phyloP scores from a whole-genome alignment of 306 rosid species.

The Rosa persica region DNA sequence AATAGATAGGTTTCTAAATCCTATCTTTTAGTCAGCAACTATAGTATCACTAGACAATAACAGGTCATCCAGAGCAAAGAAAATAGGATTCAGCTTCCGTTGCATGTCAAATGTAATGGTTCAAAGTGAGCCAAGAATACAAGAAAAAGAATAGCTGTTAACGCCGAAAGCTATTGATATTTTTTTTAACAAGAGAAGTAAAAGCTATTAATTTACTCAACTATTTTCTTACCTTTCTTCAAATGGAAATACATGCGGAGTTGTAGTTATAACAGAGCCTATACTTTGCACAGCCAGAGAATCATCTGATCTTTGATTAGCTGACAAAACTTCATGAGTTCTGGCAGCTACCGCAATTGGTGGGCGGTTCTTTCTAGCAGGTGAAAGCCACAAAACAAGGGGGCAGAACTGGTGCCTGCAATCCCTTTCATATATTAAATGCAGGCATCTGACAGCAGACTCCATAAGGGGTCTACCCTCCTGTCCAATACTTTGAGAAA shows the following conservation, averaged over 20 bases:
- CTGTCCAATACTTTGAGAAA: constrained; percentile 54
- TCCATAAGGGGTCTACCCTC: constrained; percentile 71
- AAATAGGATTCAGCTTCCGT: background rate
- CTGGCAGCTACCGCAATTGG: constrained; percentile 89
- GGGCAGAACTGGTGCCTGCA: constrained; percentile 97
- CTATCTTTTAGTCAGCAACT: background rate
- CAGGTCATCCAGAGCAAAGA: background rate
- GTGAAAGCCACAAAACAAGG: constrained; percentile 88
- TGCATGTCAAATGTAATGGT: background rate
- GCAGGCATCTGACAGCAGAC: constrained; percentile 92
- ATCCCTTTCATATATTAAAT: constrained; percentile 92
- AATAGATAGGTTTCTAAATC: background rate
- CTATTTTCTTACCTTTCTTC: constrained; percentile 72
- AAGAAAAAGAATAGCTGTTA: background rate
- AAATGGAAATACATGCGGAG: constrained; percentile 90
- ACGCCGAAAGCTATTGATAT: background rate
- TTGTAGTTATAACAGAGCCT: constrained; percentile 73
- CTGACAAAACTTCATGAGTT: constrained; percentile 76
- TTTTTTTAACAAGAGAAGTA: background rate
- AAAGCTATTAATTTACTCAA: background rate
- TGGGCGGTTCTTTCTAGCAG: constrained; percentile 81
- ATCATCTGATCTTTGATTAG: constrained; percentile 64
- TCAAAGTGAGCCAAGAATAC: background rate
- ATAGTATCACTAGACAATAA: background rate
- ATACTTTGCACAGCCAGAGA: constrained; percentile 40